Percentiles rank a stretch among this genome's conserved stretches.
Evolutionary conservation across 163 green algal genomes (phyloP).

Genomic region (Smithsoniella earleae): DNA sequence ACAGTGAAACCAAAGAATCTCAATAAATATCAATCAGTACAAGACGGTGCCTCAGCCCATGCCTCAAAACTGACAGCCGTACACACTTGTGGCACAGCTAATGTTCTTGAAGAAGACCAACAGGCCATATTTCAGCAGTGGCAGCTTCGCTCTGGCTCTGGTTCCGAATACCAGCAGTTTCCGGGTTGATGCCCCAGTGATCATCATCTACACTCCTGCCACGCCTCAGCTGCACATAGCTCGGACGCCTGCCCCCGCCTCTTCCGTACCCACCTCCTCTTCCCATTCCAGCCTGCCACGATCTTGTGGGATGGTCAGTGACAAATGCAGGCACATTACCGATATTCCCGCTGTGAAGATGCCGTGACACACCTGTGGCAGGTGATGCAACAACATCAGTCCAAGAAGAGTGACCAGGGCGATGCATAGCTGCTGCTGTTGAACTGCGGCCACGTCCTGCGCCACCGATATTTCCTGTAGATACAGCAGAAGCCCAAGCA

Average conservation of each 20-base stretch:
- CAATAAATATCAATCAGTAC: no score
- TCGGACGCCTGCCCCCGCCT: background rate
- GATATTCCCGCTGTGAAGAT: no score
- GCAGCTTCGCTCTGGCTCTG: no score
- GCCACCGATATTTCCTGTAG: background rate
- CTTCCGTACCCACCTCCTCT: background rate
- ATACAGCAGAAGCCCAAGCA: background rate
- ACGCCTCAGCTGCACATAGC: background rate
- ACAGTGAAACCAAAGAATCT: no score
- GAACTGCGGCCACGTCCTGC: background rate
- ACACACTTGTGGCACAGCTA: no score
- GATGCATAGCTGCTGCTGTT: background rate
- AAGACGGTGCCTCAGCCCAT: no score
- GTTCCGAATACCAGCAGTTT: constrained; percentile 1
- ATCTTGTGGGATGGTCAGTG: background rate
- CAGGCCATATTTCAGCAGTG: no score
- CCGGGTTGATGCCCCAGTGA: background rate
- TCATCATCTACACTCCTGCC: background rate
- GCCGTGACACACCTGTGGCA: no score
- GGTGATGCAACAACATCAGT: background rate
- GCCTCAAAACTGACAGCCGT: no score
- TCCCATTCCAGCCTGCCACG: background rate
- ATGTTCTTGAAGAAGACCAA: no score
- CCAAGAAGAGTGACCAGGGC: background rate
- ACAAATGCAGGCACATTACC: background rate